Percentiles rank a stretch among this genome's conserved stretches.
These are phyloP conservation scores for Lachnellula occidentalis DNA, from an alignment of 2,329 filamentous ascomycete genomes.

Conservation along the genomic window DNA sequence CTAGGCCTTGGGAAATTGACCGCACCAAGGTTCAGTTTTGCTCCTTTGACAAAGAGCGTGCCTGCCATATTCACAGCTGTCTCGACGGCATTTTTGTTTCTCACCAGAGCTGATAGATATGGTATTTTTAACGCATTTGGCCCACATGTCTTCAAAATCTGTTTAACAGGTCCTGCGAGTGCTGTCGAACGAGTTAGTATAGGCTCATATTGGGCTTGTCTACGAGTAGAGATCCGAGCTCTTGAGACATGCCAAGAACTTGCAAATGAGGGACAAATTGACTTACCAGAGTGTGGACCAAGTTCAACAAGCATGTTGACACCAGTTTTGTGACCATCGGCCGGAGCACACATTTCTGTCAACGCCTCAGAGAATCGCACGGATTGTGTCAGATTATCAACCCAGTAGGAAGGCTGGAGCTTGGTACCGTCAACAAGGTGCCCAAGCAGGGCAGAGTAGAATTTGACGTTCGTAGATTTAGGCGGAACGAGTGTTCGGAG, in stretches of 20 bases:
- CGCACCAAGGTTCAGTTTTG: slow-evolving; percentile 39
- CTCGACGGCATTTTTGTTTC: slow-evolving; percentile 46
- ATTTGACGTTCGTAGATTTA: slow-evolving; percentile 11
- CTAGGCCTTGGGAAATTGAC: slow-evolving; percentile 41
- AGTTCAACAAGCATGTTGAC: slow-evolving; percentile 27
- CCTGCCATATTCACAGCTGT: slow-evolving; percentile 41
- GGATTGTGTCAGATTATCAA: slow-evolving; percentile 38
- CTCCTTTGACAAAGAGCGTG: slow-evolving; percentile 41
- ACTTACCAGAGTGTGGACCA: slow-evolving; percentile 31
- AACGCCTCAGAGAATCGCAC: slow-evolving; percentile 41
- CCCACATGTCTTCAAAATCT: slow-evolving; percentile 38
- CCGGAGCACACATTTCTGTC: slow-evolving; percentile 16
- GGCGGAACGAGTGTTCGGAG: slow-evolving; percentile 6
- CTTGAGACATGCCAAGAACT: too few species aligned
- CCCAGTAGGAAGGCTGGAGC: slow-evolving; percentile 40
- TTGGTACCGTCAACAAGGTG: slow-evolving; percentile 16
- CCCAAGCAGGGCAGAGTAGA: slow-evolving; percentile 20
- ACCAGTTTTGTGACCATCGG: slow-evolving; percentile 14
- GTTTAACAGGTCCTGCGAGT: slow-evolving; percentile 30
- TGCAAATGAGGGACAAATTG: too few species aligned
- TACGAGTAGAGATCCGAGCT: too few species aligned
- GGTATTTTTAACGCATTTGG: slow-evolving; percentile 37
- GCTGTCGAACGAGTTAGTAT: slow-evolving; percentile 1
- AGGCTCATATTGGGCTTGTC: too few species aligned
- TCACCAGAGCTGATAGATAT: slow-evolving; percentile 39